Evolutionary conservation across 192 early-diverging fungal species (phyloP).

Genomic region (Dissophora globulifera): DNA sequence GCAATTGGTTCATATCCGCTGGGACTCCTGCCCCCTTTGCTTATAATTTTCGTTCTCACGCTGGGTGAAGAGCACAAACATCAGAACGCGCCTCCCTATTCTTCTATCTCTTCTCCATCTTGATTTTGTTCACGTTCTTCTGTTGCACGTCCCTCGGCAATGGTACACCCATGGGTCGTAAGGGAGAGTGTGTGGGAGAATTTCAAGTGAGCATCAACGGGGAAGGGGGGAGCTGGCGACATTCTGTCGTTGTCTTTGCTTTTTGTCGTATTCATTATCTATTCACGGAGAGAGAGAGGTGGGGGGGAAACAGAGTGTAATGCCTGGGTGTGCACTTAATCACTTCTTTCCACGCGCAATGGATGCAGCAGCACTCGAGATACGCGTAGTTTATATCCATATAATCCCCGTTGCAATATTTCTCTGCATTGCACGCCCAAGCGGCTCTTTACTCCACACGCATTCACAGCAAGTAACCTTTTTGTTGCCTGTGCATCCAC

Average conservation of each 20-base stretch:
- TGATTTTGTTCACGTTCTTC: no score
- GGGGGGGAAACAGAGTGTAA: not conserved
- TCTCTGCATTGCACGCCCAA: no score
- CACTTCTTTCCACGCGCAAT: not conserved
- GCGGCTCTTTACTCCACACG: no score
- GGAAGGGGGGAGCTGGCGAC: not conserved
- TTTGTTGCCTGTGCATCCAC: constrained; percentile 14
- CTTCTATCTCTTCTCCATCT: no score
- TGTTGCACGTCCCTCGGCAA: no score
- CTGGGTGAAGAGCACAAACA: not conserved
- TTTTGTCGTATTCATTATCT: constrained; percentile 14
- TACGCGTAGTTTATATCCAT: no score
- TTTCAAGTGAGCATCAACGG: no score
- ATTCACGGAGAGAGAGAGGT: constrained; percentile 13
- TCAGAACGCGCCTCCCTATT: not conserved
- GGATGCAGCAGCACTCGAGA: not conserved
- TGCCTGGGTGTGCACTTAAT: not conserved
- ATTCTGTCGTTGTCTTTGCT: not conserved
- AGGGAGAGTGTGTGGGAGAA: no score
- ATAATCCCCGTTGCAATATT: no score
- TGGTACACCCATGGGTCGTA: no score
- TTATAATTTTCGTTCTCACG: constrained; percentile 20
- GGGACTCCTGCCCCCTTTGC: not conserved
- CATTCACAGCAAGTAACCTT: no score
- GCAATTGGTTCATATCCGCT: not conserved